Evolutionary conservation across 768 basidiomycete genomes (phyloP).

Genomic region (Ramaria rubella): DNA sequence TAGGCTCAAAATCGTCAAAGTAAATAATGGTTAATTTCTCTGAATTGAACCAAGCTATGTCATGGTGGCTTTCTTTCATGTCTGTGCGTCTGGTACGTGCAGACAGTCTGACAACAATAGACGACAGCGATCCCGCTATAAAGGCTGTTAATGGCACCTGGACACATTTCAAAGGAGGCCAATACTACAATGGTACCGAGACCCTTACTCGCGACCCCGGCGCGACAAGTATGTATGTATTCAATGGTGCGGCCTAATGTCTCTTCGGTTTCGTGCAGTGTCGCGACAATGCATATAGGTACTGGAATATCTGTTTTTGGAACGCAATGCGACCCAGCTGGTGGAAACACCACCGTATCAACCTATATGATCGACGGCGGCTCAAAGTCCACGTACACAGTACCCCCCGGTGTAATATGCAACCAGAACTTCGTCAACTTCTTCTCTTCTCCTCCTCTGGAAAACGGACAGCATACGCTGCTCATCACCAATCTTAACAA

Average conservation of each 20-base stretch:
- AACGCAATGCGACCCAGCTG: not conserved
- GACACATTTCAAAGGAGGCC: not conserved
- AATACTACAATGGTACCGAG: not conserved
- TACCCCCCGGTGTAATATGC: not conserved
- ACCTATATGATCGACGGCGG: not conserved
- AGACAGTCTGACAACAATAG: not conserved
- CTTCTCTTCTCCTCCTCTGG: not conserved
- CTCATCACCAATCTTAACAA: conserved; percentile 2
- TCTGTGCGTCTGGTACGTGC: not conserved
- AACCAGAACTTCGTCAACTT: conserved; percentile 3
- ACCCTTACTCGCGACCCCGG: not conserved
- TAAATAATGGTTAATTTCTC: too few species aligned
- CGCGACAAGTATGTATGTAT: not conserved
- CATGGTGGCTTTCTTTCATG: not conserved
- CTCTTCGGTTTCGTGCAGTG: not conserved
- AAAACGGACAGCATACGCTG: not conserved
- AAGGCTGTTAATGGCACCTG: not conserved
- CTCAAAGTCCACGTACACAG: not conserved
- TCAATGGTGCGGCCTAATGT: not conserved
- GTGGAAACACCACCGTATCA: not conserved
- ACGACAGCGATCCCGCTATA: not conserved
- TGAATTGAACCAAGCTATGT: too few species aligned
- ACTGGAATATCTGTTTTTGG: not conserved
- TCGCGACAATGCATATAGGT: not conserved
- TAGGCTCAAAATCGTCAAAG: too few species aligned